phyloP scores from a whole-genome alignment of 306 rosid species.

The Casuarina glauca region DNA sequence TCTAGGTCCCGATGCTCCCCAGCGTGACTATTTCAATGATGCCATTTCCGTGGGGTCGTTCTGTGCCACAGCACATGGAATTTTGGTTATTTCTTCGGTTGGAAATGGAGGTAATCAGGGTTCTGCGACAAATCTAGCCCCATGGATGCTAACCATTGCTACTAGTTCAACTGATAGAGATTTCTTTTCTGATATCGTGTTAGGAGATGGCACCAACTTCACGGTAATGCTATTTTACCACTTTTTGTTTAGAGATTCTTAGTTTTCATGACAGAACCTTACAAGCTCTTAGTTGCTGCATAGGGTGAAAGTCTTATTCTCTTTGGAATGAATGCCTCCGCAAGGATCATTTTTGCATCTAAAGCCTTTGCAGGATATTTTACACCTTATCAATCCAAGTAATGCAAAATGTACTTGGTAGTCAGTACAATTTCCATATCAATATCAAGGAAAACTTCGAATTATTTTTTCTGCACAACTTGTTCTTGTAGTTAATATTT shows the following conservation, averaged over 20 bases:
- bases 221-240: conserved; percentile 43
- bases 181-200: conserved; percentile 56
- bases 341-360: conserved; percentile 61
- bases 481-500: conserved; percentile 61
- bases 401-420: conserved; percentile 70
- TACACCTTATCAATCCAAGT: conserved; percentile 93
- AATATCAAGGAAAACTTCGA: conserved; percentile 30
- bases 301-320: conserved; percentile 74
- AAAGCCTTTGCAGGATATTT: conserved; percentile 76
- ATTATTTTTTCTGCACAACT: conserved; percentile 18
- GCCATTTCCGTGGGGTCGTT: conserved; percentile 77
- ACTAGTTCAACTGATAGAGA: conserved; percentile 83
- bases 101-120: conserved; percentile 67
- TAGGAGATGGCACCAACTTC: conserved; percentile 53
- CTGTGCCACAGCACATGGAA: conserved; percentile 69
- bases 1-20: conserved; percentile 73
- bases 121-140: conserved; percentile 75
- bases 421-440: conserved; percentile 27
- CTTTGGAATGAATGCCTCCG: conserved; percentile 53
- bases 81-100: conserved; percentile 65
- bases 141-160: conserved; percentile 76
- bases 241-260: conserved; percentile 12
- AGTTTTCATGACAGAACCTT: conserved; percentile 10
- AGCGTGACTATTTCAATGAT: conserved; percentile 73
- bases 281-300: conserved; percentile 16